Evolutionary conservation across 768 basidiomycete species (phyloP).

Genomic region (Trametes cinnabarina): DNA sequence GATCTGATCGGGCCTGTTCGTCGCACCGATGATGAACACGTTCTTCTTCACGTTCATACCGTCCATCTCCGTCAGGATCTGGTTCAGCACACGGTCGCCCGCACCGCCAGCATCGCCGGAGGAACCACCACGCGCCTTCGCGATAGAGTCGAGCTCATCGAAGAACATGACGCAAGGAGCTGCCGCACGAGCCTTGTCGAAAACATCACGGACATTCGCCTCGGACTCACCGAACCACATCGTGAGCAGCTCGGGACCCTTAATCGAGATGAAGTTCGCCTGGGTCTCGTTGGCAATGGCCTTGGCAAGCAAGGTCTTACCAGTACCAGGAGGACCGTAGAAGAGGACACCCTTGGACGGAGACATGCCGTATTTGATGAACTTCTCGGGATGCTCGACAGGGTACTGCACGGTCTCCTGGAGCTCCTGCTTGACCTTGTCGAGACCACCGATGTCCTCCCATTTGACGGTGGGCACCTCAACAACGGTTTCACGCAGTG

Average conservation of each 20-base stretch:
- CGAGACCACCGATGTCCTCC: constrained; percentile 99
- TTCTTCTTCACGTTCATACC: constrained; percentile 99
- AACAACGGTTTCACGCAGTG: constrained; percentile 97
- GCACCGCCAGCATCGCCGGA: constrained; percentile 93
- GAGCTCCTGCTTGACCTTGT: constrained; percentile 98
- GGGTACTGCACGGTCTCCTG: constrained; percentile 99
- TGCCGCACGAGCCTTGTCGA: constrained; percentile 99
- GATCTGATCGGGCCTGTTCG: constrained; percentile 95
- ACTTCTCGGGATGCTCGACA: constrained; percentile 99
- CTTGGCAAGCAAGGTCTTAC: constrained; percentile 98
- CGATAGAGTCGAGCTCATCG: constrained; percentile 98
- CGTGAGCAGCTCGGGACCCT: constrained; percentile 96
- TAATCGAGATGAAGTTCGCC: constrained; percentile 99
- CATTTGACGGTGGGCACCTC: constrained; percentile 98
- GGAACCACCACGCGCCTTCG: constrained; percentile 88
- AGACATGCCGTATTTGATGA: constrained; percentile 99
- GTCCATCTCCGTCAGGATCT: constrained; percentile 97
- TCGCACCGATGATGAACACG: constrained; percentile 97
- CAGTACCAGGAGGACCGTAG: constrained; percentile 99
- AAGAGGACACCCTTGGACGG: constrained; percentile 99
- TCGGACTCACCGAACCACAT: constrained; percentile 99
- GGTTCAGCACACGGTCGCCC: constrained; percentile 96
- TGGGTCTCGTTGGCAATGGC: constrained; percentile 99
- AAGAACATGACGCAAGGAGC: constrained; percentile 99
- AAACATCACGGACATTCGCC: constrained; percentile 98